A percentile compares a stretch with the other conserved stretches of the same genome.
phyloP scores from a whole-genome alignment of 768 basidiomycete species.

The Termitomyces sp. region DNA sequence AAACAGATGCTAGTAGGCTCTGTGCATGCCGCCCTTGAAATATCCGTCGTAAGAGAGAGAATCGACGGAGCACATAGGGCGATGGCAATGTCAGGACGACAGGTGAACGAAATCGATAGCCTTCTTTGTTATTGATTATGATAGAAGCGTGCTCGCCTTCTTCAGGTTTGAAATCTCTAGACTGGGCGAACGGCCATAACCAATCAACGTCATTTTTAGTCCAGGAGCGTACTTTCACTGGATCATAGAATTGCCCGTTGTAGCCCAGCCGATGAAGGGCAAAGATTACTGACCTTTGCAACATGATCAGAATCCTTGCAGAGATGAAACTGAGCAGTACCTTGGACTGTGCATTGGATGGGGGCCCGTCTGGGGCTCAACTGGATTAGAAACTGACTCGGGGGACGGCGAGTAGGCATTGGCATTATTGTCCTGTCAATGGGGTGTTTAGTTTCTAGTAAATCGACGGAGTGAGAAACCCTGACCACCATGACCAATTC shows the following conservation, averaged over 20 bases:
- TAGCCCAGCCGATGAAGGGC: background rate
- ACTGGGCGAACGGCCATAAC: background rate
- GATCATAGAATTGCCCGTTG: background rate
- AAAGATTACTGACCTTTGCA: conserved; percentile 5
- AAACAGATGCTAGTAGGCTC: conserved; percentile 1
- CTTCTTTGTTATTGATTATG: background rate
- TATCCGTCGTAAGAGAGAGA: background rate
- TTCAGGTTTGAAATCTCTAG: background rate
- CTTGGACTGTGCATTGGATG: background rate
- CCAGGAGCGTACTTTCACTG: background rate
- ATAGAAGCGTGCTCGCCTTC: background rate
- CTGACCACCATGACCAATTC: conserved; percentile 14
- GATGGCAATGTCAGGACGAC: conserved; percentile 13
- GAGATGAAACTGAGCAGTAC: background rate
- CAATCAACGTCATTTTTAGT: background rate
- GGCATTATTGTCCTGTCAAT: background rate
- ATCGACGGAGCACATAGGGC: conserved; percentile 5
- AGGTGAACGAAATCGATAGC: background rate
- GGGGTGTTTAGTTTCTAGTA: background rate
- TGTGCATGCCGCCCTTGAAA: background rate
- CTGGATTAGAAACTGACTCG: background rate
- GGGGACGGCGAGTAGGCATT: background rate
- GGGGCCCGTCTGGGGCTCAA: background rate
- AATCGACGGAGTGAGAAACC: background rate
- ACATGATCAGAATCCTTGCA: background rate